Evolutionary conservation across 805 yeast genomes (phyloP).

Genomic region (Candida verbasci): DNA sequence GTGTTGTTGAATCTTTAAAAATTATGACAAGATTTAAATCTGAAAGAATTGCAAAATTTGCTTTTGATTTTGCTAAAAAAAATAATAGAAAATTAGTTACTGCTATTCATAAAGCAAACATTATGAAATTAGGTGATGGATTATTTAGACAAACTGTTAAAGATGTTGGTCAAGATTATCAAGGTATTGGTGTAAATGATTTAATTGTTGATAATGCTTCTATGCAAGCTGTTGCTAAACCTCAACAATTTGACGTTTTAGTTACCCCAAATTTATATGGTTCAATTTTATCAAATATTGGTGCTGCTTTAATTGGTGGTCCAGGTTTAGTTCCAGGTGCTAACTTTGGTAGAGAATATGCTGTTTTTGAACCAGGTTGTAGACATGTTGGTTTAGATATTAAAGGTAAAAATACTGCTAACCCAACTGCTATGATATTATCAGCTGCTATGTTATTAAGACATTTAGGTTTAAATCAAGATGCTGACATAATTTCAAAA

Average conservation of each 20-base stretch:
- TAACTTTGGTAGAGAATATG: slow-evolving; percentile 95
- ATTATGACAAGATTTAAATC: slow-evolving; percentile 92
- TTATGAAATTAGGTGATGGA: slow-evolving; percentile 98
- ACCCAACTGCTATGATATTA: slow-evolving; percentile 96
- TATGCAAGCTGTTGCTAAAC: slow-evolving; percentile 98
- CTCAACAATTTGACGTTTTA: slow-evolving; percentile 96
- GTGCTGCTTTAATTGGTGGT: slow-evolving; percentile 96
- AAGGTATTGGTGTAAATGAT: slow-evolving; percentile 77
- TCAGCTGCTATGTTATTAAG: slow-evolving; percentile 89
- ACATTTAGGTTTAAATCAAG: slow-evolving; percentile 83
- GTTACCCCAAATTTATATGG: slow-evolving; percentile 99
- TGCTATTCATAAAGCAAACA: slow-evolving; percentile 98
- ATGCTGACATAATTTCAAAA: slow-evolving; percentile 80
- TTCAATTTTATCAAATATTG: slow-evolving; percentile 93
- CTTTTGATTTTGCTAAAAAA: slow-evolving; percentile 90
- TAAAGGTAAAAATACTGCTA: slow-evolving; percentile 90
- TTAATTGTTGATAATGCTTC: slow-evolving; percentile 98
- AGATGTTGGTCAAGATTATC: slow-evolving; percentile 79
- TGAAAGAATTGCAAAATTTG: slow-evolving; percentile 96
- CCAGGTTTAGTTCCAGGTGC: slow-evolving; percentile 99
- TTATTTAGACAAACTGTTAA: slow-evolving; percentile 91
- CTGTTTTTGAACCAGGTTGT: slow-evolving; percentile 99
- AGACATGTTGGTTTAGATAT: slow-evolving; percentile 98
- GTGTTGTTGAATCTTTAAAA: slow-evolving; percentile 95
- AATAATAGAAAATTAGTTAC: slow-evolving; percentile 91